These are phyloP conservation scores for Picea abies DNA, from an alignment of 83 land plant genomes.

Conservation along the genomic window DNA sequence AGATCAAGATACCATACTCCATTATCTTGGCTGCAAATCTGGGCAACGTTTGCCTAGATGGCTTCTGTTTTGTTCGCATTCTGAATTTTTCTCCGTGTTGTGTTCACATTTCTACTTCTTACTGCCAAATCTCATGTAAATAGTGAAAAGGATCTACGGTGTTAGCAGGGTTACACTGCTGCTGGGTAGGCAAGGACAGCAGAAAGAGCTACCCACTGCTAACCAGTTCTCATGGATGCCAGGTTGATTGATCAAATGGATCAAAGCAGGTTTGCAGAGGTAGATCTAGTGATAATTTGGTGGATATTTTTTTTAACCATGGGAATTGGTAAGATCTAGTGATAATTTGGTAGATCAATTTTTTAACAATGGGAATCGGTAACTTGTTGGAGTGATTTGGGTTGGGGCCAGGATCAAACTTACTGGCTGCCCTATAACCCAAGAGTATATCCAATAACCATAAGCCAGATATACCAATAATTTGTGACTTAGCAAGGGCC, in stretches of 20 bases:
- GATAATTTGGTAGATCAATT: no score
- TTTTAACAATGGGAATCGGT: no score
- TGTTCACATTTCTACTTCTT: background rate
- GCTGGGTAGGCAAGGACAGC: background rate
- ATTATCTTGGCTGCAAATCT: background rate
- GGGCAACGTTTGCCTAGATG: background rate
- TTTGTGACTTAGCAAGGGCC: no score
- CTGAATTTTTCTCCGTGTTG: background rate
- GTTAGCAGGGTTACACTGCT: background rate
- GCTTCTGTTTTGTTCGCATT: background rate
- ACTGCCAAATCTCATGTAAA: background rate
- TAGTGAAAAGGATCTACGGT: background rate
- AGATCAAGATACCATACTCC: background rate
- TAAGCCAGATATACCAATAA: no score
- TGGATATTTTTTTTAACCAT: background rate
- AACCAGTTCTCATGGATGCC: background rate
- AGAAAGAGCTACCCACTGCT: background rate
- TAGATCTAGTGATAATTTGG: background rate
- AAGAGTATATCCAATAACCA: no score
- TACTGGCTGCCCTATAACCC: no score
- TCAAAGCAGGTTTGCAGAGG: background rate
- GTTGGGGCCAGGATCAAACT: no score
- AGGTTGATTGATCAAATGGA: background rate
- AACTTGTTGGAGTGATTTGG: no score
- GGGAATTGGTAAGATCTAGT: no score